Conservation (phyloP, 139 green algal genomes). For the Haematococcus lacustris region DNA sequence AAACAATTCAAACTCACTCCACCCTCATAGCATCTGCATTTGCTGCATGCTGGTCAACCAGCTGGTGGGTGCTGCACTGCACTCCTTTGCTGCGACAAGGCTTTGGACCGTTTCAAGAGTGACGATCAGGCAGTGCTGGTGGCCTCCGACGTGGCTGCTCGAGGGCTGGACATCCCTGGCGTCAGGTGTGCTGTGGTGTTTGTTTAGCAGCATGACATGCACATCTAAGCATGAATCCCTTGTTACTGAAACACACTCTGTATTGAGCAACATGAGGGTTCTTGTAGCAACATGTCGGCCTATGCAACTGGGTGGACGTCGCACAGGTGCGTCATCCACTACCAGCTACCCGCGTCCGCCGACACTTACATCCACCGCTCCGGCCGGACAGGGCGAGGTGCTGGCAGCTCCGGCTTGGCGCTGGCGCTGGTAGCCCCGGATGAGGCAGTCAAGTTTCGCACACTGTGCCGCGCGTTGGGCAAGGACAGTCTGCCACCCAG, state of each 20-base stretch:
- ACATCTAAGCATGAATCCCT: no score
- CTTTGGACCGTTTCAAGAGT: slow-evolving; percentile 83
- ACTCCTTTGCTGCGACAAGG: no score
- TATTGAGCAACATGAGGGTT: no score
- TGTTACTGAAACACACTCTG: no score
- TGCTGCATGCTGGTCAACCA: no score
- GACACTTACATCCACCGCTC: slow-evolving; percentile 95
- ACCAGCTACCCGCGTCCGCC: slow-evolving; percentile 84
- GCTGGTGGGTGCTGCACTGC: no score
- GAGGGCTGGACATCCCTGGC: slow-evolving; percentile 84
- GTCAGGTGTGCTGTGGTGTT: slow-evolving; percentile 37
- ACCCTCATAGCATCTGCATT: no score
- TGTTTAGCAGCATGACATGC: no score
- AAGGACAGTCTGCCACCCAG: slow-evolving; percentile 25
- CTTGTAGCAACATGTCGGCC: no score
- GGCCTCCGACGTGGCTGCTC: slow-evolving; percentile 92
- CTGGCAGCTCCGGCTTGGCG: slow-evolving; percentile 54
- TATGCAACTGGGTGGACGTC: no score
- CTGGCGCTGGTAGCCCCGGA: slow-evolving; percentile 71
- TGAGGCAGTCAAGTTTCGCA: slow-evolving; percentile 53
- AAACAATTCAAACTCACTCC: no score
- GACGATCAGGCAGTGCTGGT: slow-evolving; percentile 73
- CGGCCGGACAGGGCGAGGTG: slow-evolving; percentile 74
- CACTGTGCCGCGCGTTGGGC: slow-evolving; percentile 31
- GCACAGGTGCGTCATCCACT: slow-evolving; percentile 89